Conservation (phyloP, 192 early-diverging fungal species). For the Pilaira anomala region DNA sequence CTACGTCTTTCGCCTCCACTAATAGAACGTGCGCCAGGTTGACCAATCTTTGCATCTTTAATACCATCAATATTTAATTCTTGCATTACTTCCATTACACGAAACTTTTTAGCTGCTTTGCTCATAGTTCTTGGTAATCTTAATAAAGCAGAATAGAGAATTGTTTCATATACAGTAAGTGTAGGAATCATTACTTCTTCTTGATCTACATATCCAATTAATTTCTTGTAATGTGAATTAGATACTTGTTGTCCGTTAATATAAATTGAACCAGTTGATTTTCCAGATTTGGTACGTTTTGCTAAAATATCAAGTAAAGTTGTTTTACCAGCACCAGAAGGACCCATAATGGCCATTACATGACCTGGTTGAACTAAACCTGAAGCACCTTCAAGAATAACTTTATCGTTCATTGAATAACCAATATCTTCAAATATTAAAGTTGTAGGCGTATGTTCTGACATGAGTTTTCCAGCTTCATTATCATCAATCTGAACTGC, state of each 20-base stretch:
- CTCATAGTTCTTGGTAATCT: conserved; percentile 75
- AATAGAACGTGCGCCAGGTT: conserved; percentile 69
- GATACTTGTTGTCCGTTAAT: conserved; percentile 73
- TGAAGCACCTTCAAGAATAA: conserved; percentile 64
- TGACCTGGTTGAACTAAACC: conserved; percentile 82
- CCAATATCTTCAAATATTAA: conserved; percentile 62
- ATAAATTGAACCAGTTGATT: conserved; percentile 68
- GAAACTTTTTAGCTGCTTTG: conserved; percentile 59
- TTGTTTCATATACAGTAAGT: conserved; percentile 75
- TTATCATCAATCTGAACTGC: conserved; percentile 50
- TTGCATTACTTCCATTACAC: conserved; percentile 77
- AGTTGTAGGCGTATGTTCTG: conserved; percentile 64
- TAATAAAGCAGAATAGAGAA: conserved; percentile 83
- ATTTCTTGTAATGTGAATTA: conserved; percentile 62
- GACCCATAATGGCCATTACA: conserved; percentile 91
- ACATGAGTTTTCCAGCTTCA: conserved; percentile 67
- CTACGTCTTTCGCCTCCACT: conserved; percentile 92
- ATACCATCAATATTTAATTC: conserved; percentile 83
- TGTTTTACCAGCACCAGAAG: conserved; percentile 91
- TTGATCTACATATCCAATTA: conserved; percentile 73
- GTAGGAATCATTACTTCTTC: conserved; percentile 53
- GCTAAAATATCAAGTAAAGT: conserved; percentile 90
- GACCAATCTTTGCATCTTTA: conserved; percentile 79
- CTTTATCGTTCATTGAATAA: conserved; percentile 40
- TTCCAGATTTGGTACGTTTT: conserved; percentile 63